Evolutionary conservation across 129 eudicot species (phyloP), one percentile per base, ranked within the genome.

Genomic region (Saposhnikovia divaricata): DNA sequence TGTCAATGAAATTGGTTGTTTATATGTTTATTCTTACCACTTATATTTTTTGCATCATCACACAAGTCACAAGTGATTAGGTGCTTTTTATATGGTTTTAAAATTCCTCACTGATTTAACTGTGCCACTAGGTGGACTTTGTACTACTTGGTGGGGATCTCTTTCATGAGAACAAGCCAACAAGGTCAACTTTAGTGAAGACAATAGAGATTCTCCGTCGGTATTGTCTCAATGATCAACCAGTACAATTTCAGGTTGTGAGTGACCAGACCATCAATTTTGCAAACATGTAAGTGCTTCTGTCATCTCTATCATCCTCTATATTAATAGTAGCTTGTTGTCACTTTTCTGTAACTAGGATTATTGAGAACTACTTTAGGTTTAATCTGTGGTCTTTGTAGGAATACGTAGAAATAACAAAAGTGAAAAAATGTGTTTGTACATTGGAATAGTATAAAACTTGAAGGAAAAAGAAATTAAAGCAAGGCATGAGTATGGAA

Each of bases 181-280:
- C 99, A 75, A 87, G 99, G 88, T 85, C 96, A 73, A 92, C 99
- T 51, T 84, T 95, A 83, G 99, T 95, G 89, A 92, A 92, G 83
- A 81, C 96, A 59, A 89, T 95, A 77, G 99, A 92, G 84, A 95
- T 95, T 71, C 91, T 95, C 75, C 93, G 99, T 4, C 90, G 92
- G 21, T 84, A 92, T 82, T 95, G 97, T 88, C 97, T 95, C 75
- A 88, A 85, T 46, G 96, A 95, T 85, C 89, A 69, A 55, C 99
- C 99, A 45, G 96, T 95, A 84, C 96, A 95, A 80, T 95, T 95
- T 80, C 97, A 95, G 89, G 99, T 95, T 83, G 99, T 95, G 80
- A 95, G 99, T 75, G 99, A 95, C 77, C 99, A 95, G 93, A 95
- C 97, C 57, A 81, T 95, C 81, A 95, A 95, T 89, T 95, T 95